Evolutionary conservation across 371 early-diverging fungal genomes (phyloP).

Genomic region (Funneliformis caledonium): DNA sequence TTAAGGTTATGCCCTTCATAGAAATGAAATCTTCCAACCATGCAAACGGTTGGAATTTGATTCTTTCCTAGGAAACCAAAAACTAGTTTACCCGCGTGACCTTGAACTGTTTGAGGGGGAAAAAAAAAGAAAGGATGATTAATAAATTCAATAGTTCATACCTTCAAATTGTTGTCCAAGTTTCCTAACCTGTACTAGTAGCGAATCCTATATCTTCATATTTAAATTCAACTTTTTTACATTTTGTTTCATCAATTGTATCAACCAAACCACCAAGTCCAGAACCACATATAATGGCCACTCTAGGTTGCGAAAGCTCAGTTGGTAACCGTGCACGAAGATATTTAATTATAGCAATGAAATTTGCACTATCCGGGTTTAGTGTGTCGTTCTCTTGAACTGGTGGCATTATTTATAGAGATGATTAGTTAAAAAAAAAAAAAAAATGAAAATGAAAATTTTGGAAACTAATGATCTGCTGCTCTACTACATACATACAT

Average conservation of each 20-base stretch:
- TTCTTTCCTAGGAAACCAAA: constrained; percentile 84
- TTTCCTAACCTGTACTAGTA: constrained; percentile 73
- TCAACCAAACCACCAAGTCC: constrained; percentile 88
- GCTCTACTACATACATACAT: too few species aligned
- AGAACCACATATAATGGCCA: constrained; percentile 92
- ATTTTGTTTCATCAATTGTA: constrained; percentile 62
- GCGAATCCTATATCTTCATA: constrained; percentile 88
- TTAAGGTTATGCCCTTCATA: constrained; percentile 84
- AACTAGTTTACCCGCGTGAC: constrained; percentile 92
- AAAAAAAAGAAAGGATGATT: neutral
- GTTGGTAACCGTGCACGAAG: constrained; percentile 41
- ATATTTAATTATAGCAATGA: constrained; percentile 39
- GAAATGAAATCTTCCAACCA: constrained; percentile 89
- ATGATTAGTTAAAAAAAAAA: too few species aligned
- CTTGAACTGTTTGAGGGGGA: constrained; percentile 58
- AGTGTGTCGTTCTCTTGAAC: too few species aligned
- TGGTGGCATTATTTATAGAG: too few species aligned
- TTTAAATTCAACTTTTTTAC: constrained; percentile 61
- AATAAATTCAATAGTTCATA: neutral
- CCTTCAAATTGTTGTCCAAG: neutral
- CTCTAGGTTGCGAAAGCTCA: constrained; percentile 51
- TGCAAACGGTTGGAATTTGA: constrained; percentile 71
- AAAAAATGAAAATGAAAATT: too few species aligned
- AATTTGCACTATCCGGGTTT: constrained; percentile 12
- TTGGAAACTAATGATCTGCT: too few species aligned